Percentiles rank a stretch among this genome's conserved stretches.
Evolutionary conservation across 805 yeast species (phyloP).

Genomic region (Yarrowia deformans): DNA sequence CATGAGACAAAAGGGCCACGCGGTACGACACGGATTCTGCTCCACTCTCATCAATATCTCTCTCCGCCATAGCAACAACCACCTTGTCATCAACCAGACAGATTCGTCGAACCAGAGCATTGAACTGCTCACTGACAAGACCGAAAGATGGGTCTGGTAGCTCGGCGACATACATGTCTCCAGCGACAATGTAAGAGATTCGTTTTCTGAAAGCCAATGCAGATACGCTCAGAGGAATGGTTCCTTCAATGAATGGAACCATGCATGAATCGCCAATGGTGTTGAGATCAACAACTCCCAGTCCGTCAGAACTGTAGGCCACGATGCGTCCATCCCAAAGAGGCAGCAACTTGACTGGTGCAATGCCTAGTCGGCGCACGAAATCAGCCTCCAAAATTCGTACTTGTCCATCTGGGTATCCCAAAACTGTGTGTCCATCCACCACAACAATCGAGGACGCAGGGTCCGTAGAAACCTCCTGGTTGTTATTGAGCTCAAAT

Average conservation of each 20-base stretch:
- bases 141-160: background rate
- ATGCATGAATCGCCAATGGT: background rate
- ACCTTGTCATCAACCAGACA: conserved; percentile 6
- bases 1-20: conserved; percentile 4
- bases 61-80: conserved; percentile 30
- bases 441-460: conserved; percentile 21
- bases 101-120: conserved; percentile 26
- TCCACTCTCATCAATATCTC: conserved; percentile 14
- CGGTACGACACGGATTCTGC: conserved; percentile 16
- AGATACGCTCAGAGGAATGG: conserved; percentile 26
- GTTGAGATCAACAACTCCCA: background rate
- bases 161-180: conserved; percentile 16
- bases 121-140: conserved; percentile 27
- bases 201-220: background rate
- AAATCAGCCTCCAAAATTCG: conserved; percentile 8
- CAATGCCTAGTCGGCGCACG: conserved; percentile 8
- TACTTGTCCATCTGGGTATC: conserved; percentile 19
- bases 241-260: conserved; percentile 23
- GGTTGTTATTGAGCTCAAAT: background rate
- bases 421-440: conserved; percentile 18
- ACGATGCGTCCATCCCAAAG: conserved; percentile 18
- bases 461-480: background rate
- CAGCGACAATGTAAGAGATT: conserved; percentile 20
- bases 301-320: conserved; percentile 17
- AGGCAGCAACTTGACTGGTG: conserved; percentile 9